A percentile compares a stretch with the other conserved stretches of the same genome.
Evolutionary conservation across 306 rosid species (phyloP).

Genomic region (Carpinus viminea): DNA sequence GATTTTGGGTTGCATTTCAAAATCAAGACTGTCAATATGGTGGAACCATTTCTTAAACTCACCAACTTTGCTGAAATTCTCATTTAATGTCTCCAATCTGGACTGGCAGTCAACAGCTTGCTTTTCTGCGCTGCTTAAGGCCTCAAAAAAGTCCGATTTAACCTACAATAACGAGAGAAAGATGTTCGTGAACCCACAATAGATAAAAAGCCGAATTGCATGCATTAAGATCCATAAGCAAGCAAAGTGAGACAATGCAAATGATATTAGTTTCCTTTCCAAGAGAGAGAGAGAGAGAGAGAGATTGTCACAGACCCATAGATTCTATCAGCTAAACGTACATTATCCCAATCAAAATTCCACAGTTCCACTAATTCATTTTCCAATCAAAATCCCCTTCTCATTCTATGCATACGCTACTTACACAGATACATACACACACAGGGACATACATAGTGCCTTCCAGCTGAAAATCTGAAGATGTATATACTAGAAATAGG

Average conservation of each 20-base stretch:
- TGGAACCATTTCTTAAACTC: constrained; percentile 23
- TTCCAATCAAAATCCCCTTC: too few relatives aligned
- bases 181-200: not conserved
- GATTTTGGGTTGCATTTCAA: not conserved
- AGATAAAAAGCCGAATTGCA: not conserved
- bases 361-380: not conserved
- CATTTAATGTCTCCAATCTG: constrained; percentile 46
- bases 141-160: constrained; percentile 80
- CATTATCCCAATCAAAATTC: not conserved
- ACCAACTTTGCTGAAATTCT: constrained; percentile 67
- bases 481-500: not conserved
- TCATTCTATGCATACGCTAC: too few relatives aligned
- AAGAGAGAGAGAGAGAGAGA: not conserved
- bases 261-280: not conserved
- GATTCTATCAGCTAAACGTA: not conserved
- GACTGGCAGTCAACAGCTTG: constrained; percentile 69
- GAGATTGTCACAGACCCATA: too few relatives aligned
- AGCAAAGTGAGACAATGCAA: not conserved
- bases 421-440: not conserved
- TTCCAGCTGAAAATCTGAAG: not conserved
- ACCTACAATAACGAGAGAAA: constrained; percentile 42
- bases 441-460: not conserved
- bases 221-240: not conserved
- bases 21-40: not conserved
- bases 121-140: constrained; percentile 75